These are phyloP conservation scores for Chrysopogon serrulatus DNA, from an alignment of 176 grass and related monocot genomes.

Conservation along the genomic window DNA sequence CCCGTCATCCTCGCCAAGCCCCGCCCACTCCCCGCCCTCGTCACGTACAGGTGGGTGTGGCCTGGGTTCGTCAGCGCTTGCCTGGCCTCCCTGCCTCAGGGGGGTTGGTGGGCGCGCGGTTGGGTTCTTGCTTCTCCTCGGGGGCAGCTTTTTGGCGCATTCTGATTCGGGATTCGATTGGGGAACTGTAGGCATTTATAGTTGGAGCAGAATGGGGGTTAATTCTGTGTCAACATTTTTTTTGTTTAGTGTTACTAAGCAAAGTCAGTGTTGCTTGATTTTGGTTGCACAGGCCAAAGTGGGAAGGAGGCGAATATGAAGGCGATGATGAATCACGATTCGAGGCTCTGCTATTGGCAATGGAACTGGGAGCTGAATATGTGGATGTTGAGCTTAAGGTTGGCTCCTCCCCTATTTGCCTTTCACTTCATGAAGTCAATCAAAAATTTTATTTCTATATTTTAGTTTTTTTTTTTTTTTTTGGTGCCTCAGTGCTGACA, in stretches of 20 bases:
- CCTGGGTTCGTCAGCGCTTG: neutral
- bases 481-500: neutral
- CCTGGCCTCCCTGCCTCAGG: neutral
- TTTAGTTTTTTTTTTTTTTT: neutral
- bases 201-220: neutral
- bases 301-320: slow-evolving; percentile 95
- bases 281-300: slow-evolving; percentile 63
- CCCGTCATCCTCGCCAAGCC: slow-evolving; percentile 51
- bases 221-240: neutral
- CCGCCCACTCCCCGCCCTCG: slow-evolving; percentile 75
- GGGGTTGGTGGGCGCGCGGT: neutral
- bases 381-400: slow-evolving; percentile 97
- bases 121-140: neutral
- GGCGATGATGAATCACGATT: slow-evolving; percentile 72
- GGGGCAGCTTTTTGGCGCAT: neutral
- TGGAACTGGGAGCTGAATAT: slow-evolving; percentile 92
- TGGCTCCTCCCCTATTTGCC: neutral
- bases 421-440: neutral
- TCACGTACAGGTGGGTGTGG: slow-evolving; percentile 78
- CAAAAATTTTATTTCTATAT: neutral
- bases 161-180: neutral
- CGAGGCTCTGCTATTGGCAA: slow-evolving; percentile 63
- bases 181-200: neutral
- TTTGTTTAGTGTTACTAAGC: neutral
- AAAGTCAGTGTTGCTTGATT: neutral